Percentiles rank a stretch among this genome's conserved stretches.
These are phyloP conservation scores for Wickerhamomyces bisporus DNA, from an alignment of 805 yeast species.

Conservation along the genomic window DNA sequence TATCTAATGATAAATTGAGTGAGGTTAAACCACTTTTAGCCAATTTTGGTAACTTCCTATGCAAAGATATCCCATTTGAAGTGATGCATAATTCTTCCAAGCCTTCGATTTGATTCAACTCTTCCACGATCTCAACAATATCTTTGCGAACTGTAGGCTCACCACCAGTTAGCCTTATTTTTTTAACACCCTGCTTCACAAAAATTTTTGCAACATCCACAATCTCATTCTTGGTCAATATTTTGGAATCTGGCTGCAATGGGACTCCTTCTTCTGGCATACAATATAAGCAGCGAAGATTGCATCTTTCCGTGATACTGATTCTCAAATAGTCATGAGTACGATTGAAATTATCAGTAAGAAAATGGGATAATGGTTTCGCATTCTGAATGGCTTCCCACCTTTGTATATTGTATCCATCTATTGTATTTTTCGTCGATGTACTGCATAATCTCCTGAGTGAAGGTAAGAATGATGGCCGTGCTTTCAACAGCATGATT, in stretches of 20 bases:
- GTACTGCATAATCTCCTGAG: too few relatives aligned
- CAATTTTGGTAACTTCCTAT: constrained; percentile 41
- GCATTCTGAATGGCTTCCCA: constrained; percentile 17
- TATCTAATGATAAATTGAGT: constrained; percentile 44
- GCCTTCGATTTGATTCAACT: constrained; percentile 35
- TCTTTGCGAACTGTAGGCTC: constrained; percentile 52
- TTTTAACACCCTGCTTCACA: constrained; percentile 44
- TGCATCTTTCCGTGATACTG: constrained; percentile 47
- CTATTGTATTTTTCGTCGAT: too few relatives aligned
- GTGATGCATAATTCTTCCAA: constrained; percentile 46
- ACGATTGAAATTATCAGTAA: constrained; percentile 40
- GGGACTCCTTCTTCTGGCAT: constrained; percentile 55
- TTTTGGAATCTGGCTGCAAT: constrained; percentile 36
- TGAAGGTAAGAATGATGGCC: too few relatives aligned
- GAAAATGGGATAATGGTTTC: constrained; percentile 33
- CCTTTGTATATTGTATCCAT: constrained; percentile 10
- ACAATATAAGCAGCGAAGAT: constrained; percentile 43
- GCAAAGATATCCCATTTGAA: constrained; percentile 46
- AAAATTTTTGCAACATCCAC: constrained; percentile 37
- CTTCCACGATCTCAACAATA: constrained; percentile 37
- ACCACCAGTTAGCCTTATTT: constrained; percentile 50
- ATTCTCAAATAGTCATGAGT: constrained; percentile 46
- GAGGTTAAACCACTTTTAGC: constrained; percentile 39
- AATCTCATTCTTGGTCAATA: constrained; percentile 41
- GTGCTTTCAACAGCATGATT: too few relatives aligned